Base-by-base conservation (phyloP, 352 stramenopile genomes). In the Globisporangium yorkense region DNA sequence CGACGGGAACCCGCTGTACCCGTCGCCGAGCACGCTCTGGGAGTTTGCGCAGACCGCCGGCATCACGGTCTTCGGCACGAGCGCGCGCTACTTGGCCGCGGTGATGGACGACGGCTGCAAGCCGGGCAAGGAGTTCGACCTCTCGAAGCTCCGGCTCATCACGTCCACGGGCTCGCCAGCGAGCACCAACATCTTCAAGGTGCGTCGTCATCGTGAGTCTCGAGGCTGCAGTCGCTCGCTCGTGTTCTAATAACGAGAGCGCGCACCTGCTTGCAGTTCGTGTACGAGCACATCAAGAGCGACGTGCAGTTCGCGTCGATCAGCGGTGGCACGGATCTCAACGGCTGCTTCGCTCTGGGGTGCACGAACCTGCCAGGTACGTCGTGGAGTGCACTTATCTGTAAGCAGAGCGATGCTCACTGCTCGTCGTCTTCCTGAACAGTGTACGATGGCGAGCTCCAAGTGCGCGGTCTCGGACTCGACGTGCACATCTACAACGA, bases 251-350 rank as follows among this genome's bases (percentile, higher is more conserved):
- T 37, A 6, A 37, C 33, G 33, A 37, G 33, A 6, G 9, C 5
- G 33, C 33, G 33, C 33, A 9, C 33, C 5, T 37, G 33, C 33
- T 37, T 13, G 8, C 50, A 76, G 67, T 91, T 89, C 70, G 81
- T 91, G 7, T 91, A 91, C 51, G 63, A 80, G 31, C 65, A 74
- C 6, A 88, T 91, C 65, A 91, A 89, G 56, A 74, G 60, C 24
- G 76, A 91, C 54, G 76, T 87, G n/a, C 80, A 88, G 55, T 88
- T 92, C 43, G 76, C 78, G 3, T 89, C 77, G 15, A 94, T 96
- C 64, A 92, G 77, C 37, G 86, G 86, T 31, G 86, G 84, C 44
- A 96, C 86, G 13, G 86, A 96, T 56, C 68, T 92, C 33, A 92
- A 92, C 57, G 82, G 82, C 3, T 92, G 79, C 61, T 92, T 92